These are phyloP conservation scores for Rasamsonia emersonii DNA, from an alignment of 2,329 filamentous ascomycete genomes.

Conservation along the genomic window DNA sequence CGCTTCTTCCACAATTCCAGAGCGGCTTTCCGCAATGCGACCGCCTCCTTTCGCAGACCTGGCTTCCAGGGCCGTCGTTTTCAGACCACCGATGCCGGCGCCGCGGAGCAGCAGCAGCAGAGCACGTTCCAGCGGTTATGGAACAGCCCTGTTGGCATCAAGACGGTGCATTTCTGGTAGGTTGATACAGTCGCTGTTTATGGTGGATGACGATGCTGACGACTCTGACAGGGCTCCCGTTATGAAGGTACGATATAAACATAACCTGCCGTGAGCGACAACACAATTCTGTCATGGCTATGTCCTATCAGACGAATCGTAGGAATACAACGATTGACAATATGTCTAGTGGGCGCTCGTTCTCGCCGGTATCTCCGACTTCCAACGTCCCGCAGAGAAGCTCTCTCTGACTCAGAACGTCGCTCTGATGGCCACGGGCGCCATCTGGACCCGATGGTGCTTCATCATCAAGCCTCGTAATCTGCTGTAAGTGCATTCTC, in stretches of 20 bases:
- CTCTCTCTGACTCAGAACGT: constrained; percentile 89
- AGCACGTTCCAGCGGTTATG: constrained; percentile 65
- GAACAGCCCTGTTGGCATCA: constrained; percentile 71
- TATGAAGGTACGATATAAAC: constrained; percentile 58
- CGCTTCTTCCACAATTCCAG: constrained; percentile 47
- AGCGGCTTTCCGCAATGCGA: constrained; percentile 44
- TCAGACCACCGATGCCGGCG: constrained; percentile 56
- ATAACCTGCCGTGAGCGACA: no score
- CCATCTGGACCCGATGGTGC: constrained; percentile 99
- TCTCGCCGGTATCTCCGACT: constrained; percentile 83
- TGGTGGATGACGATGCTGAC: constrained; percentile 8
- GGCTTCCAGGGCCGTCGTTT: constrained; percentile 52
- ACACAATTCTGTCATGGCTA: no score
- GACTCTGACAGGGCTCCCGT: constrained; percentile 64
- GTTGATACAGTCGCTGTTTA: constrained; percentile 2
- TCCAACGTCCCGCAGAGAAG: constrained; percentile 81
- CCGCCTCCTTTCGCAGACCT: constrained; percentile 46
- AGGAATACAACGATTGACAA: constrained; percentile 1
- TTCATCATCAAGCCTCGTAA: constrained; percentile 93
- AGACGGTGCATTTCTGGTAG: constrained; percentile 98
- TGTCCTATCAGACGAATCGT: no score
- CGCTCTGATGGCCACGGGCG: constrained; percentile 79
- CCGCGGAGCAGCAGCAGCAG: constrained; percentile 36
- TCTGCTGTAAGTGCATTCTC: constrained; percentile 57
- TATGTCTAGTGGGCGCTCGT: constrained; percentile 72